Evolutionary conservation across 2,329 filamentous ascomycete species (phyloP).

Genomic region (Daldinia sp.): DNA sequence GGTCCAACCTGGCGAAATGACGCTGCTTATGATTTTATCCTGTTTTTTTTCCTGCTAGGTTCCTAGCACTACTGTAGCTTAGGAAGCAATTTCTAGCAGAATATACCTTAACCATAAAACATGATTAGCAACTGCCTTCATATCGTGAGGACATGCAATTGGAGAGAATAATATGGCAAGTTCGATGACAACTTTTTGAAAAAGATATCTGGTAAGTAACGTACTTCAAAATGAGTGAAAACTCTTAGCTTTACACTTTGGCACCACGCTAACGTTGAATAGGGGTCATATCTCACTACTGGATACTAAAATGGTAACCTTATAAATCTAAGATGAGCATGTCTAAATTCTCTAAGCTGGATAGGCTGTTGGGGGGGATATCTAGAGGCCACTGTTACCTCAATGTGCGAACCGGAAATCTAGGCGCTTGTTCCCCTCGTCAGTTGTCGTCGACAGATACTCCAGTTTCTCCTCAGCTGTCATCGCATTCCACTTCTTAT

Average conservation of each 20-base stretch:
- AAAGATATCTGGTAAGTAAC: too few species aligned
- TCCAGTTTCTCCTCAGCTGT: slow-evolving; percentile 58
- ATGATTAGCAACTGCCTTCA: background rate
- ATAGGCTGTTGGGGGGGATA: background rate
- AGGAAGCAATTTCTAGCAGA: background rate
- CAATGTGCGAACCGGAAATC: slow-evolving; percentile 58
- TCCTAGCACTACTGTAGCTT: background rate
- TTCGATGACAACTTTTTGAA: too few species aligned
- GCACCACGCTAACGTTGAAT: background rate
- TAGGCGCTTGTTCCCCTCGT: slow-evolving; percentile 58
- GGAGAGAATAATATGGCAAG: too few species aligned
- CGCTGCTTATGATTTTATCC: background rate
- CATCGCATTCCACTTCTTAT: slow-evolving; percentile 61
- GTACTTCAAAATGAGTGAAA: too few species aligned
- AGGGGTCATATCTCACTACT: background rate
- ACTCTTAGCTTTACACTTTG: background rate
- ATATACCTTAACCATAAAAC: background rate
- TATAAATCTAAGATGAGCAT: background rate
- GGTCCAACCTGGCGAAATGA: background rate
- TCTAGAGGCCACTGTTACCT: background rate
- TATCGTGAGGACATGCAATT: background rate
- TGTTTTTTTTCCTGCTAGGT: background rate
- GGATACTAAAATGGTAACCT: background rate
- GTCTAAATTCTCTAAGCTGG: background rate
- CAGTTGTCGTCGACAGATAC: slow-evolving; percentile 59